phyloP scores from a whole-genome alignment of 306 rosid genomes.

The Pyrus pyrifolia region DNA sequence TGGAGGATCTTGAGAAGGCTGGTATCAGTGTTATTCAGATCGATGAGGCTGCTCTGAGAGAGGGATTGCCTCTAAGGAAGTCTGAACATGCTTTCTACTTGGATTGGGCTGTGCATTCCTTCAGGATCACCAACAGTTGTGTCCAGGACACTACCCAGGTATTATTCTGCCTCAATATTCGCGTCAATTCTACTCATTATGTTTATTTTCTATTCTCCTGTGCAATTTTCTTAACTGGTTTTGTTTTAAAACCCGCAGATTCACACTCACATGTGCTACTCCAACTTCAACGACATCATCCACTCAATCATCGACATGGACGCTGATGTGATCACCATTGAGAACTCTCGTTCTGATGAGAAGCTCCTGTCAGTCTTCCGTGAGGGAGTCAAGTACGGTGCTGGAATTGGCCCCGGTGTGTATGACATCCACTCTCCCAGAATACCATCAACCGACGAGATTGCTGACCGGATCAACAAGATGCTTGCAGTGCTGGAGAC shows the following conservation, averaged over 20 bases:
- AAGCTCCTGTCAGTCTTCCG: slow-evolving; percentile 96
- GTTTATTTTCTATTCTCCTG: neutral
- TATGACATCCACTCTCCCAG: slow-evolving; percentile 94
- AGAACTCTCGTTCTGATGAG: slow-evolving; percentile 91
- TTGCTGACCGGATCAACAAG: slow-evolving; percentile 85
- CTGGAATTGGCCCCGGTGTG: slow-evolving; percentile 95
- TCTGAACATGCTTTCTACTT: slow-evolving; percentile 78
- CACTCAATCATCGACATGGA: slow-evolving; percentile 90
- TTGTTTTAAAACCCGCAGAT: slow-evolving; percentile 39
- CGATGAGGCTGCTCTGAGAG: slow-evolving; percentile 92
- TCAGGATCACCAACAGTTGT: slow-evolving; percentile 79
- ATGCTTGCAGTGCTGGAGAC: slow-evolving; percentile 96
- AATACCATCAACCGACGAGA: slow-evolving; percentile 84
- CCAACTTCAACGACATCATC: slow-evolving; percentile 91
- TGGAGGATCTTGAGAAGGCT: slow-evolving; percentile 83
- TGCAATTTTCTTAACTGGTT: neutral
- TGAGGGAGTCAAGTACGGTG: slow-evolving; percentile 91
- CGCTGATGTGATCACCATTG: slow-evolving; percentile 90
- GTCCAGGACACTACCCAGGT: slow-evolving; percentile 86
- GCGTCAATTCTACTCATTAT: neutral
- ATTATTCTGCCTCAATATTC: neutral
- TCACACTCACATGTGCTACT: slow-evolving; percentile 98
- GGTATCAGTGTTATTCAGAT: slow-evolving; percentile 76
- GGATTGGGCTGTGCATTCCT: slow-evolving; percentile 95
- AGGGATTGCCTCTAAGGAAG: slow-evolving; percentile 83